A percentile compares a stretch with the other conserved stretches of the same genome.
Conservation (phyloP, 805 yeast genomes). For the Candida rishiriensis region DNA sequence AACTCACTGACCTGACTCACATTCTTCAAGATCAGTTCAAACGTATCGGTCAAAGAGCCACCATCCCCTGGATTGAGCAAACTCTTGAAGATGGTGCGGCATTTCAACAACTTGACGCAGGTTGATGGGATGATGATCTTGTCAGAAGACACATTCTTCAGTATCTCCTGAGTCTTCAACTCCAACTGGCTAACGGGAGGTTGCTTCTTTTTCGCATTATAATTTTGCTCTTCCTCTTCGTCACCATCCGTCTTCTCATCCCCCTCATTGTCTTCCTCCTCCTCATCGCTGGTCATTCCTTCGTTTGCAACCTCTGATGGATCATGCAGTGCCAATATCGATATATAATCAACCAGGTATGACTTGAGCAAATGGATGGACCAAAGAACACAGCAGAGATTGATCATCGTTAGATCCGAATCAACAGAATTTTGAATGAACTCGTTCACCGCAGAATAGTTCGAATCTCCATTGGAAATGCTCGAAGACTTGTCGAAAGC, state of each 20-base stretch:
- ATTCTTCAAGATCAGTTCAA: constrained; percentile 20
- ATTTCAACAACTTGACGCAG: constrained; percentile 25
- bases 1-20: constrained; percentile 21
- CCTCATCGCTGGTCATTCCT: constrained; percentile 3
- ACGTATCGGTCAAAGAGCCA: constrained; percentile 17
- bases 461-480: constrained; percentile 3
- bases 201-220: too few relatives aligned
- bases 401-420: constrained; percentile 20
- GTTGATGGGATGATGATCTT: constrained; percentile 21
- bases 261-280: constrained; percentile 4
- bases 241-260: constrained; percentile 3
- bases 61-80: constrained; percentile 22
- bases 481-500: background rate
- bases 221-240: background rate
- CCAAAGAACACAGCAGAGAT: constrained; percentile 21
- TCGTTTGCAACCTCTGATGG: constrained; percentile 1
- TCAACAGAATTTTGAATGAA: constrained; percentile 22
- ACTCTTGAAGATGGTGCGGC: constrained; percentile 25
- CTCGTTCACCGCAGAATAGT: constrained; percentile 21
- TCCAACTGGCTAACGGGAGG: background rate
- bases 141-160: constrained; percentile 10
- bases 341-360: constrained; percentile 18
- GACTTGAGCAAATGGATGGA: constrained; percentile 16
- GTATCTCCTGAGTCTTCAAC: constrained; percentile 5
- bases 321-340: constrained; percentile 7